These are phyloP conservation scores for Penicillium sp. DNA, from an alignment of 2,329 filamentous ascomycete species.

Conservation along the genomic window DNA sequence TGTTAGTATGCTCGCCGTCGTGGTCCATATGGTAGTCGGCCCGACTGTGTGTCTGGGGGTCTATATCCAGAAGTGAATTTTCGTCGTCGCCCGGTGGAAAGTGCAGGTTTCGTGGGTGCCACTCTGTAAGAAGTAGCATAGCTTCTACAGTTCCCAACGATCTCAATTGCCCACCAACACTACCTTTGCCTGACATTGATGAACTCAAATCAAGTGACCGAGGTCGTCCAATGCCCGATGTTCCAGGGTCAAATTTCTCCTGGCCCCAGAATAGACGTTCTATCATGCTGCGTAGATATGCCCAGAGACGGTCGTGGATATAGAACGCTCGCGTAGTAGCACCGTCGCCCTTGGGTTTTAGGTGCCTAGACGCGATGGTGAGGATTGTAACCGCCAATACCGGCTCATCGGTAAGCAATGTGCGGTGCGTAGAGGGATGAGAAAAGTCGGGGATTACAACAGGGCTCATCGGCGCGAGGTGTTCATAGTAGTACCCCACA, in stretches of 20 bases:
- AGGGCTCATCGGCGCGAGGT: conserved; percentile 82
- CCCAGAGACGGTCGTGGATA: conserved; percentile 93
- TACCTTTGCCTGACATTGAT: conserved; percentile 44
- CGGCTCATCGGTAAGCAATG: conserved; percentile 78
- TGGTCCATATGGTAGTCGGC: conserved; percentile 40
- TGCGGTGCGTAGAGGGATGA: conserved; percentile 67
- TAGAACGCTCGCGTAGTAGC: conserved; percentile 75
- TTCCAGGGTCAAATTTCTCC: conserved; percentile 80
- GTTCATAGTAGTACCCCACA: conserved; percentile 90
- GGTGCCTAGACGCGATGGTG: conserved; percentile 82
- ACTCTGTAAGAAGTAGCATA: conserved; percentile 86
- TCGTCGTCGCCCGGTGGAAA: conserved; percentile 69
- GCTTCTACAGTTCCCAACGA: conserved; percentile 92
- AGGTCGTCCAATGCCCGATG: conserved; percentile 52
- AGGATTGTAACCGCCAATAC: conserved; percentile 85
- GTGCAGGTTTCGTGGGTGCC: conserved; percentile 89
- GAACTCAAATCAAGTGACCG: conserved; percentile 57
- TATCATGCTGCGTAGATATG: conserved; percentile 87
- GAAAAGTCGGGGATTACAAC: conserved; percentile 87
- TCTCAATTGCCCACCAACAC: conserved; percentile 65
- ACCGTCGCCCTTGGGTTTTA: conserved; percentile 67
- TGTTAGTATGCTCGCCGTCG: conserved; percentile 34
- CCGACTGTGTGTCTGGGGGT: conserved; percentile 56
- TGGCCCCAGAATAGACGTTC: conserved; percentile 91
- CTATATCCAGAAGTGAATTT: conserved; percentile 56